Evolutionary conservation across 768 basidiomycete species (phyloP), one percentile per base, ranked within the genome.

Genomic region (Boletus vermiculosoides): DNA sequence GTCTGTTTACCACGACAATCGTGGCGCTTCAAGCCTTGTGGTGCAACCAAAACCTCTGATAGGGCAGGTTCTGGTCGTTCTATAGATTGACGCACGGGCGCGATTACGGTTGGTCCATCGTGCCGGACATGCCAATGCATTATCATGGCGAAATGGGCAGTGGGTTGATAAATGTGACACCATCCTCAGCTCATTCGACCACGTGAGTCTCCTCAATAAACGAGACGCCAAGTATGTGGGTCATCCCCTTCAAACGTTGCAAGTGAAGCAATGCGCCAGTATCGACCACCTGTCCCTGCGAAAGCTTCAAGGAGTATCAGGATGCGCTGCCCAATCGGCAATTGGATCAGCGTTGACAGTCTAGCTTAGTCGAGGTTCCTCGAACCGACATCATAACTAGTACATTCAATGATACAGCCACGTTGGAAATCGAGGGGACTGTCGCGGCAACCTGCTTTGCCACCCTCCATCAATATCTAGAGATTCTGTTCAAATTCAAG

Each of bases 161-260:
- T 0, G 54, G 36, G 34, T 25, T 23, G 40, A 44, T 45, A n/a
- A 5, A 36, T 36, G 20, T 3, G 53, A 4, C 31, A 25, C 25
- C 45, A 11, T 50, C 23, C 31, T 53, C 50, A 11, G 23, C 3
- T 39, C 33, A 39, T 41, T 31, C 36, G 12, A 16, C 18, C 54
- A 57, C n/a, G n/a, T 74, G 39, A 77, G 81, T 58, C 68, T 81
- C 31, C 64, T 83, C 34, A 80, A 82, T 49, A 79, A 76, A 64
- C 71, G 77, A 48, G 76, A 80, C 50, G 68, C 77, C 13, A 76
- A 78, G 36, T 82, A 80, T 63, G 80, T 78, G 40, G 78, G 82
- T 66, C 75, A 79, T 33, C 80, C 78, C 49, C 72, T 77, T 47
- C 79, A 20, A 41, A 41, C 20, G 22, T 46, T 3, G 18, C 23